Evolutionary conservation across 2,329 filamentous ascomycete species (phyloP).

Genomic region (Arthroderma sp.): DNA sequence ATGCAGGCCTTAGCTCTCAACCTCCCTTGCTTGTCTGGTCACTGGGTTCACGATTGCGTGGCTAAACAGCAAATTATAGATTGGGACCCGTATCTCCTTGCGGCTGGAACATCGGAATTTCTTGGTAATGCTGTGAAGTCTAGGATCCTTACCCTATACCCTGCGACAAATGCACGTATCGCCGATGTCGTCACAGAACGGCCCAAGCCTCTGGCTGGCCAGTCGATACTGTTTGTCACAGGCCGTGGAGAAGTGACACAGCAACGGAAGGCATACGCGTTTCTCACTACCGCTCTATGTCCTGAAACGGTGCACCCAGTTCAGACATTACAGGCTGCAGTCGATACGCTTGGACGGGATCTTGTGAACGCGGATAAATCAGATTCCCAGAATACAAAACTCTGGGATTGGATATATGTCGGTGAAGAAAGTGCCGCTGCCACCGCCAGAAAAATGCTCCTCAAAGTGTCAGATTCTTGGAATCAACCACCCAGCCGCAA

Average conservation of each 20-base stretch:
- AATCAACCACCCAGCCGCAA: not conserved
- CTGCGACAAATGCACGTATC: constrained; percentile 44
- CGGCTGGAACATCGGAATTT: constrained; percentile 65
- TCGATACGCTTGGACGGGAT: constrained; percentile 35
- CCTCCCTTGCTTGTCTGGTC: constrained; percentile 68
- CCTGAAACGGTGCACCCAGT: constrained; percentile 54
- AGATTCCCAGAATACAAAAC: not conserved
- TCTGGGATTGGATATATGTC: constrained; percentile 71
- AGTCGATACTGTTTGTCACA: constrained; percentile 60
- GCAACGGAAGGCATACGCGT: constrained; percentile 59
- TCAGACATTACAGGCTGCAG: constrained; percentile 52
- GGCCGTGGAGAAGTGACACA: constrained; percentile 49
- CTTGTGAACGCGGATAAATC: constrained; percentile 13
- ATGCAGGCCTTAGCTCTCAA: constrained; percentile 88
- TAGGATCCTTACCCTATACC: constrained; percentile 50
- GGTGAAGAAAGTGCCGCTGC: constrained; percentile 49
- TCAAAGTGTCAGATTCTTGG: constrained; percentile 1
- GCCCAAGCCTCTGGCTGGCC: constrained; percentile 49
- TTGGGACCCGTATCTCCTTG: constrained; percentile 72
- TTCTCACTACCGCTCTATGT: constrained; percentile 66
- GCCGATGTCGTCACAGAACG: constrained; percentile 44
- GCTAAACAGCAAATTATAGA: constrained; percentile 48
- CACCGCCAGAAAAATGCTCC: constrained; percentile 28
- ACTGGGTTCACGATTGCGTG: constrained; percentile 68
- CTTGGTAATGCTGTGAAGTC: constrained; percentile 68